Evolutionary conservation across 345 rosid genomes (phyloP), one percentile per base, ranked within the genome.

Genomic region (Kandelia obovata): DNA sequence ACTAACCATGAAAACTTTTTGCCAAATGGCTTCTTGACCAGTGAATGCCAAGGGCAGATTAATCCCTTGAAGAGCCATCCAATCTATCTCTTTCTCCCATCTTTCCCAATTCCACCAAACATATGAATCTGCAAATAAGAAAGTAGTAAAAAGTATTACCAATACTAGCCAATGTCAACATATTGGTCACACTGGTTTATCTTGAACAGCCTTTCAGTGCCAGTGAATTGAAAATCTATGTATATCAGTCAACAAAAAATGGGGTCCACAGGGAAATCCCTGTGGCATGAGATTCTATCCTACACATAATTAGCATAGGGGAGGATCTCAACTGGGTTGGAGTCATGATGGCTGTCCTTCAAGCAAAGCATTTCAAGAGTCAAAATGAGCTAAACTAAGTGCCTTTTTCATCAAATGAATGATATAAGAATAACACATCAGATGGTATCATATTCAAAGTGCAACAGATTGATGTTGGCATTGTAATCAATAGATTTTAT

Each of bases 1-100:
- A 57, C 60, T 78, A 73, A 94, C 98, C 95, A 75, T 84, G 78
- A 91, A 94, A 80, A 94, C 96, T 79, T 88, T 88, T 72, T 81
- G 92, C 98, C 97, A 94, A 73, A 94, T 84, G 73, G 96, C 77
- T 83, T 94, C 96, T 80, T 94, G 98, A 8, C 95, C 98, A 27
- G 86, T 89, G 77, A 91, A 94, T 75, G 98, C 98, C 82, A 94
- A 75, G 67, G 98, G 98, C 74, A 94, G 79, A 84, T 94, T 94
- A 73, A 94, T 76, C 65, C 98, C 98, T 84, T 94, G 96, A 77
- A 94, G 83, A 69, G 97, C 97, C 97, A 94, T 94, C 98, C 97
- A 94, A 73, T 94, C 98, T 84, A 89, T 85, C 83, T 94, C 98
- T 79, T 85, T 91, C 80, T 91, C 88, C 98, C 98, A 94, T 83